Evolutionary conservation across 2,329 filamentous ascomycete species (phyloP), one percentile per base, ranked within the genome.

Genomic region (Claviceps africana): DNA sequence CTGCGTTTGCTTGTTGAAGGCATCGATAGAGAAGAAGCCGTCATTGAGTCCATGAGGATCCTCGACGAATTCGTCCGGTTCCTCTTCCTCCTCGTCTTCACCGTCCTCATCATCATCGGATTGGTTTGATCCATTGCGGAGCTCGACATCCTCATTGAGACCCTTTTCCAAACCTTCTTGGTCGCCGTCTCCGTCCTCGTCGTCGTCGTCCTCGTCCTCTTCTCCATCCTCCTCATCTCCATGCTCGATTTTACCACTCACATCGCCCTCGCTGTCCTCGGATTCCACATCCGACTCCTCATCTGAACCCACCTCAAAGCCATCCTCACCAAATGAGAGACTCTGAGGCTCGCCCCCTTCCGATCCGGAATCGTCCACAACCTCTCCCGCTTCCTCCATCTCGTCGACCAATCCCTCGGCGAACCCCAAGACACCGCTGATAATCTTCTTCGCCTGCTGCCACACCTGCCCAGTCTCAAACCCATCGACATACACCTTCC

Each of bases 11-110:
- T 85, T 88, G 74, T 98, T 98, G 77, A 98, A 98, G 54, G 94
- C 83, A 61, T 97, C 90, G 61, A 98, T 91, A 17, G 88, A 95
- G 71, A 98, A 98, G 72, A 98, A 98, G 5, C 89, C 91, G 63
- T 98, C 93, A 62, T 98, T 97, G 33, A 98, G 79, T 7, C 89
- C 88, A 62, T 93, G 77, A 4, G 82, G 82, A 62, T 97, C 75
- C 3, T 74, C 70, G 11, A 69, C 68, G 1, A 71, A 73, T 2
- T 76, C 74, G 0, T 69, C 65, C 3, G 68, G 68, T 1, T 69
- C 65, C 4, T 64, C 64, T 0, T 68, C 66, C 0, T 69, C 67
- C 0, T 62, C 65, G 6, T 42, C 40, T 6, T 42, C 1, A 62
- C 63, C 61, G 4, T 67, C 66, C n/a, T 64, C 63, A 5, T 65